A percentile compares a stretch with the other conserved stretches of the same genome.
phyloP scores from a whole-genome alignment of 2,329 filamentous ascomycete species.

The Clarireedia hainanense region DNA sequence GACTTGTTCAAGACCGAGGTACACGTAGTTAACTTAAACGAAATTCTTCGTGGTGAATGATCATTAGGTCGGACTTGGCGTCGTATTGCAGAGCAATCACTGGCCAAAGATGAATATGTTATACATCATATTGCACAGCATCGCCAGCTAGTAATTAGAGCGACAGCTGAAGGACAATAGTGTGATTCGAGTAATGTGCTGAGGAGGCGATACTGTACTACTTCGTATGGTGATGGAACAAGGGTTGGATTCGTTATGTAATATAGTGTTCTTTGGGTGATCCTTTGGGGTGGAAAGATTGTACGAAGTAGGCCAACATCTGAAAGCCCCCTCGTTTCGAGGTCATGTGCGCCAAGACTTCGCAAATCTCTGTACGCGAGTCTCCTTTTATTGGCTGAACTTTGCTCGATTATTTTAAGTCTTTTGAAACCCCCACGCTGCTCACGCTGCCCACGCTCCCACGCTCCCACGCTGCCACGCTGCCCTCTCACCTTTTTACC shows the following conservation, averaged over 20 bases:
- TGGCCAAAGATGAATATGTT: slow-evolving; percentile 7
- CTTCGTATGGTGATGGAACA: neutral
- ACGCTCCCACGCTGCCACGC: neutral
- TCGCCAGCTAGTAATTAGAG: neutral
- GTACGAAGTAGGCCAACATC: neutral
- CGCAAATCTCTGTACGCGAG: too few relatives aligned
- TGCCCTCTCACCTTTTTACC: neutral
- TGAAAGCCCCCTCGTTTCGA: neutral
- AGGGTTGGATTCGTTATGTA: neutral
- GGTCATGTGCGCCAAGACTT: slow-evolving; percentile 4
- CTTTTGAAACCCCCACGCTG: neutral
- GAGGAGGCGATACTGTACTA: neutral
- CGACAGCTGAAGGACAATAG: neutral
- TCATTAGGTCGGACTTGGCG: neutral
- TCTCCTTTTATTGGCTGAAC: too few relatives aligned
- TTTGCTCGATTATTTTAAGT: too few relatives aligned
- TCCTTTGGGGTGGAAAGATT: neutral
- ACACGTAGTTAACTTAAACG: neutral
- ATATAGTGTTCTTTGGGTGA: neutral
- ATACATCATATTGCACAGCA: slow-evolving; percentile 4
- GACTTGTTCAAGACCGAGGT: neutral
- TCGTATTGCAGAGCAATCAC: slow-evolving; percentile 1
- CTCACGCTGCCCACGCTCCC: neutral
- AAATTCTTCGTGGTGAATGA: slow-evolving; percentile 1
- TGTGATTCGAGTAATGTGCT: neutral